These are phyloP conservation scores for Pyrenophora seminiperda DNA, from an alignment of 2,329 filamentous ascomycete genomes.

Conservation along the genomic window DNA sequence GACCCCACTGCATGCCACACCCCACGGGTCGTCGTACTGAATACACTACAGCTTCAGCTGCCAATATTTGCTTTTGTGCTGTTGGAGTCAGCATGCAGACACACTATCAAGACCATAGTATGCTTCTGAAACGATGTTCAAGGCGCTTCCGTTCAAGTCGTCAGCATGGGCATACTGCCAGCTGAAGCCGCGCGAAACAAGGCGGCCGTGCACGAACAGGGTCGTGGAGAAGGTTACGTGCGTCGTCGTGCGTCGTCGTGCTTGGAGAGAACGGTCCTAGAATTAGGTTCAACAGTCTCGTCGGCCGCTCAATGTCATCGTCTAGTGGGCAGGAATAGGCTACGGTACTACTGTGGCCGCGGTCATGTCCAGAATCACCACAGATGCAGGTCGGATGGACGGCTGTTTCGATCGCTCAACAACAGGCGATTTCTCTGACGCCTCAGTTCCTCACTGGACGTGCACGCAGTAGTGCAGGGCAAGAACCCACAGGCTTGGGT, in stretches of 20 bases:
- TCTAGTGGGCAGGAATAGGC: not conserved
- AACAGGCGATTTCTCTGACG: constrained; percentile 5
- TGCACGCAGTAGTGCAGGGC: constrained; percentile 12
- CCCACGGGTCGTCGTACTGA: constrained; percentile 17
- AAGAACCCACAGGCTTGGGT: constrained; percentile 1
- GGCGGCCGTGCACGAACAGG: too few species aligned
- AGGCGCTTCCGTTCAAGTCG: not conserved
- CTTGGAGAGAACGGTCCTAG: too few species aligned
- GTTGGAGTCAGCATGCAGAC: constrained; percentile 12
- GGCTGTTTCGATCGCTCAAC: constrained; percentile 11
- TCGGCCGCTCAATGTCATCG: not conserved
- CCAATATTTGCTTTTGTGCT: constrained; percentile 7
- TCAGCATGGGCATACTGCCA: too few species aligned
- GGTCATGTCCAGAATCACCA: constrained; percentile 4
- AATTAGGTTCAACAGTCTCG: too few species aligned
- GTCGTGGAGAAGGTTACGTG: too few species aligned
- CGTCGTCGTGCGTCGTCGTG: too few species aligned
- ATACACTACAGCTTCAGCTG: constrained; percentile 18
- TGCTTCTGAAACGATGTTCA: constrained; percentile 16
- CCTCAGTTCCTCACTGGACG: constrained; percentile 6
- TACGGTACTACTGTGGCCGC: constrained; percentile 9
- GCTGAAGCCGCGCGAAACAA: not conserved
- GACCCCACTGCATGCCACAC: constrained; percentile 20
- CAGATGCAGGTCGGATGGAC: constrained; percentile 6
- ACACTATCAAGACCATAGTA: not conserved